Evolutionary conservation across 129 eudicot species (phyloP), one percentile per base, ranked within the genome.

Genomic region (Tagetes patula): DNA sequence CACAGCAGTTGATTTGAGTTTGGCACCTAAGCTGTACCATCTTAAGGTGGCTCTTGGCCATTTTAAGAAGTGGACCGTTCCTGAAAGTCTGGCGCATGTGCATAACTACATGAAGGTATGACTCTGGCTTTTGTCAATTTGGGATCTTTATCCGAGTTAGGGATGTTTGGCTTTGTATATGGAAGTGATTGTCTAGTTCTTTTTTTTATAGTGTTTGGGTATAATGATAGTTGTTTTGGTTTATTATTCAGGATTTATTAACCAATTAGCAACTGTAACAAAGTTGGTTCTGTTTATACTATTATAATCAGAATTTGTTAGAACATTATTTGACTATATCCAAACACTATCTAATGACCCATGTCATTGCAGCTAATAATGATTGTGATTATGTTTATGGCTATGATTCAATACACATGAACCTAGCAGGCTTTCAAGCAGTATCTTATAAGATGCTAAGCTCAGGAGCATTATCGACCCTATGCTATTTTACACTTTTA

Each of bases 1-100:
- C 53, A 67, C 85, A 67, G 89, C 96, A 42, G 89, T 87, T 78
- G 97, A 92, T 81, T 78, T 92, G 87, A 76, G 84, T 71, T 80
- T 92, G 89, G 97, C 89, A 31, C 96, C 96, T 7, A 92, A 87
- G 84, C 81, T 92, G 3, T 85, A 71, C 85, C 97, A 89, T 60
- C 85, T 89, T 71, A 85, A 83, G 67, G 84, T 89, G 64, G 86
- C 88, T 75, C 96, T 91, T 54, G 93, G 84, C 53, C 89, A 92
- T 80, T 92, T 72, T 56, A 92, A 92, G 82, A 72, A 82, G 37
- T 92, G 97, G 97, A 55, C 78, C 56, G 55, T 87, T 45, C 96
- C 97, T 0, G 81, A 82, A 77, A 76, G 73, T 83, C 67, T 92
- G 73, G 50, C 82, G 53, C 78, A 79, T 74, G 84, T 91, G 54